Conservation (phyloP, 225 moss, liverwort and hornwort genomes). For the Climacium dendroides region DNA sequence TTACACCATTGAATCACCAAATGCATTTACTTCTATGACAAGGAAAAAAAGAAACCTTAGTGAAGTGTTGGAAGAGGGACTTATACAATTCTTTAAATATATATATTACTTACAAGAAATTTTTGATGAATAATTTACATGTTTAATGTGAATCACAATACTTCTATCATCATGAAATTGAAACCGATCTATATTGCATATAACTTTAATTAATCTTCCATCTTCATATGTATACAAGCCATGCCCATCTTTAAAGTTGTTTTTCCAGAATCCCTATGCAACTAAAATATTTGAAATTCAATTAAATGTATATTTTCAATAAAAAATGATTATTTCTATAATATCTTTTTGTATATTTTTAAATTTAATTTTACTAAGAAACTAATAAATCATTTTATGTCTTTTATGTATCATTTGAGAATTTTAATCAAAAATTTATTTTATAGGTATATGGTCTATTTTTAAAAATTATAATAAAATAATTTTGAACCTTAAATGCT, state of each 20-base stretch:
- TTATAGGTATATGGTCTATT: background rate
- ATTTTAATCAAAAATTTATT: background rate
- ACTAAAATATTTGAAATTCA: background rate
- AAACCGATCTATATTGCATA: background rate
- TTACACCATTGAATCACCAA: background rate
- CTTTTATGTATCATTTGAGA: background rate
- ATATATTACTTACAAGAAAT: background rate
- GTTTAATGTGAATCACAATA: background rate
- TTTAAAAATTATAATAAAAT: background rate
- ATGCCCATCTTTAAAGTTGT: conserved; percentile 20
- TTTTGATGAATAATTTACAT: background rate
- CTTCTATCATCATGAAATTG: background rate
- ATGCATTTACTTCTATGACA: background rate
- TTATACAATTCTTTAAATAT: too few species aligned
- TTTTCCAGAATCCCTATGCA: conserved; percentile 29
- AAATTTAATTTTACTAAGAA: rapidly evolving
- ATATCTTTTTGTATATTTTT: too few species aligned
- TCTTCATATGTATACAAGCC: conserved; percentile 35
- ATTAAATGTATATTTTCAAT: background rate
- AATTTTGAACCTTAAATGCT: background rate
- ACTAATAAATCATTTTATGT: rapidly evolving
- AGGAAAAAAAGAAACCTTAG: rapidly evolving
- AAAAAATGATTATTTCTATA: too few species aligned
- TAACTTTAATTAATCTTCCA: conserved; percentile 14
- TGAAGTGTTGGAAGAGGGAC: background rate